Evolutionary conservation across 176 grass and related monocot species (phyloP), one percentile per base, ranked within the genome.

Genomic region (Zizania latifolia): DNA sequence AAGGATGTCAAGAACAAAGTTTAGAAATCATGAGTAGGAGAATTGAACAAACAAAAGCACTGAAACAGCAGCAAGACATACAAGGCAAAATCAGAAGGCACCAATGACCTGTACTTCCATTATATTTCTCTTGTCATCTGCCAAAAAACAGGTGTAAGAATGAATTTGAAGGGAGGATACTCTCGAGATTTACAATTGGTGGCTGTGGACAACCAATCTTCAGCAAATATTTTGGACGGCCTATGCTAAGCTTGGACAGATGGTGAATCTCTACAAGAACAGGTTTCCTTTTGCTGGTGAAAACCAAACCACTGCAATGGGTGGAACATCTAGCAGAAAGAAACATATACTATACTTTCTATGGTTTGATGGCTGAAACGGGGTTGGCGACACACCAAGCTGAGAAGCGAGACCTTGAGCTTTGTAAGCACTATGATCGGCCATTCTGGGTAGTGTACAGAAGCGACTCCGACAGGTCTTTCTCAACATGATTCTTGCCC

Each of bases 381-480:
- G 5, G 33, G n/a, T n/a, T n/a, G n/a, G n/a, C n/a, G n/a, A n/a
- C n/a, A n/a, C n/a, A n/a, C n/a, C n/a, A n/a, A n/a, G n/a, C n/a
- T n/a, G n/a, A n/a, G n/a, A 80, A 9, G 19, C 19, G n/a, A 0
- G 7, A 53, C 22, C 48, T n/a, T 5, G 36, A 79, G 17, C 53
- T 55, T 75, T 6, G 62, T 43, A 79, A n/a, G 69, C 45, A 53
- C 57, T 92, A 84, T 4, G 81, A 51, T 69, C 89, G 85, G 57
- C 89, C 70, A 66, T 90, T 99, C 45, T 85, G 79, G 39, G 78
- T 78, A 1, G 89, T 39, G 68, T 54, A 82, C 26, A 94, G 71
- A 24, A 90, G 80, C 4, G 77, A 80, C 70, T 99, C 95, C 4
- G 87, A 87, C 83, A 83, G 91, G 79, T 78, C 89, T 75, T 79